A percentile compares a stretch with the other conserved stretches of the same genome.
phyloP scores from a whole-genome alignment of 2,329 filamentous ascomycete species.

The Aspergillus quadrilineatus region DNA sequence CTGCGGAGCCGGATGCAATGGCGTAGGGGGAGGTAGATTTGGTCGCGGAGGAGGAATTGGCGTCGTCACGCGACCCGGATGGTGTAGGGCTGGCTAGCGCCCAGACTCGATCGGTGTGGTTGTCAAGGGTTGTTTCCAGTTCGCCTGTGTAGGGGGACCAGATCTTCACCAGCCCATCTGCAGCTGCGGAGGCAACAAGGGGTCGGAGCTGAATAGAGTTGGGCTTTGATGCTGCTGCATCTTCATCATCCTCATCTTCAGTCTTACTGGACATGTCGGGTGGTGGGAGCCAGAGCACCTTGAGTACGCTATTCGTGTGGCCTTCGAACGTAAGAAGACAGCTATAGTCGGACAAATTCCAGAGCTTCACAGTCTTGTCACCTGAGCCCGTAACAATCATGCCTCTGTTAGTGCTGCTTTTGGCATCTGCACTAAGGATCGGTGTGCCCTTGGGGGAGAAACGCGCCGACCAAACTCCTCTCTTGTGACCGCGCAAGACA shows the following conservation, averaged over 20 bases:
- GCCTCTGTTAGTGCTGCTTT: constrained; percentile 71
- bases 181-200: constrained; percentile 75
- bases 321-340: constrained; percentile 94
- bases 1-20: constrained; percentile 85
- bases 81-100: constrained; percentile 68
- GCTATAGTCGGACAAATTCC: constrained; percentile 88
- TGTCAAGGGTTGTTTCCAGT: constrained; percentile 84
- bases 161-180: constrained; percentile 92
- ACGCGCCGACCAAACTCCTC: constrained; percentile 92
- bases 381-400: constrained; percentile 87
- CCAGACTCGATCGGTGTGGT: constrained; percentile 96
- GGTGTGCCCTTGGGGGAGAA: constrained; percentile 82
- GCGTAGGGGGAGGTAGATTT: constrained; percentile 54
- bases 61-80: constrained; percentile 33
- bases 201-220: constrained; percentile 34
- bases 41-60: constrained; percentile 30
- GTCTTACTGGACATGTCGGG: constrained; percentile 37
- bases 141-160: constrained; percentile 90
- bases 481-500: constrained; percentile 85
- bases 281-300: constrained; percentile 79
- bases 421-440: constrained; percentile 69
- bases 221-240: constrained; percentile 29
- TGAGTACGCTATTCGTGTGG: constrained; percentile 91
- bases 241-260: constrained; percentile 36
- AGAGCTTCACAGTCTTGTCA: constrained; percentile 94